These are phyloP conservation scores for Starmerella stellata DNA, from an alignment of 805 yeast species.

Conservation along the genomic window DNA sequence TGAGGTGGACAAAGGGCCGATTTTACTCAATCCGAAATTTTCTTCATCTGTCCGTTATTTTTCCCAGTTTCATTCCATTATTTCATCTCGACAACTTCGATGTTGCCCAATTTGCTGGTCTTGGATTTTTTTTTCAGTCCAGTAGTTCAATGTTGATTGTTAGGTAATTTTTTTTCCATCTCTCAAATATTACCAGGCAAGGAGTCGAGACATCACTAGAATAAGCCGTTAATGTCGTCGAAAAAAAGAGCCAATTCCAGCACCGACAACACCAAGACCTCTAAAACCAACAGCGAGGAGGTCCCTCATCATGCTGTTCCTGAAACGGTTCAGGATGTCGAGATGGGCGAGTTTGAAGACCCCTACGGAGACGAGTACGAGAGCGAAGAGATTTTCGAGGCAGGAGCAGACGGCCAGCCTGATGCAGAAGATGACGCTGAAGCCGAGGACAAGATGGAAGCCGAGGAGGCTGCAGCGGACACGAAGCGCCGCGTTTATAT, in stretches of 20 bases:
- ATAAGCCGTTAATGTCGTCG: too few relatives aligned
- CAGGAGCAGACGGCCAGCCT: conserved; percentile 78
- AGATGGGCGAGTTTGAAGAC: conserved; percentile 36
- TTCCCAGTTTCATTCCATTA: too few relatives aligned
- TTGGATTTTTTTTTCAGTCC: too few relatives aligned
- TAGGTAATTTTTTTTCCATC: conserved; percentile 3
- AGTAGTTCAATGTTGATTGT: neutral
- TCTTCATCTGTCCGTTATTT: too few relatives aligned
- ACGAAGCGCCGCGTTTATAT: conserved; percentile 36
- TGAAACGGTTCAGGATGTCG: conserved; percentile 18
- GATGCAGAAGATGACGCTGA: conserved; percentile 50
- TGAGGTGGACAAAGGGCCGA: too few relatives aligned
- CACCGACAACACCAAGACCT: conserved; percentile 4
- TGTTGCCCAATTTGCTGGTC: too few relatives aligned
- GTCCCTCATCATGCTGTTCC: conserved; percentile 2
- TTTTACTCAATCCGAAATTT: too few relatives aligned
- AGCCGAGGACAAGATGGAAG: conserved; percentile 24
- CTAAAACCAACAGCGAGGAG: conserved; percentile 4
- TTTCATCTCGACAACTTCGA: too few relatives aligned
- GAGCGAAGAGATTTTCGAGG: conserved; percentile 53
- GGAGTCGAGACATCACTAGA: too few relatives aligned
- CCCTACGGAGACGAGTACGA: conserved; percentile 67
- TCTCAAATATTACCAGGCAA: neutral
- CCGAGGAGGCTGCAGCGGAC: conserved; percentile 24
- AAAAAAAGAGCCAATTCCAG: conserved; percentile 14